Base-by-base conservation (phyloP, 371 early-diverging fungal species). In the Mucor circinelloides region DNA sequence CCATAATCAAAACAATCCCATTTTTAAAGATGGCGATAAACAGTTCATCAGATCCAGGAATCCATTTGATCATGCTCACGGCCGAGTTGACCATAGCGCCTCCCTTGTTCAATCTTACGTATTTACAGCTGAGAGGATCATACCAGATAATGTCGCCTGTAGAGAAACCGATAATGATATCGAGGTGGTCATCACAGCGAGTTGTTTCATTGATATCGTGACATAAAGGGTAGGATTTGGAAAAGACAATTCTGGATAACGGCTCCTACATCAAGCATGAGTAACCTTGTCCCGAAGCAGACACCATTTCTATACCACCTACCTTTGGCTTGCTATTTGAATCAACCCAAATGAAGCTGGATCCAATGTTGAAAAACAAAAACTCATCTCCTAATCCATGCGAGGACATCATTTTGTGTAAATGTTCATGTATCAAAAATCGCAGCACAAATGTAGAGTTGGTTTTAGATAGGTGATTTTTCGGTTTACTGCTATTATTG, bases 101-200 rank as follows among this genome's bases (percentile, higher is more conserved):
- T 31, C 66, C 71, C 62, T 77, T 77, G 55, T 77, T 77, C 28
- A 77, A 58, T 34, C 77, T 58, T 6, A 74, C 71, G 63, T 77
- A 95, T 75, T 94, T 94, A 72, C 87, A 86, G 59, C 83, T 82
- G 2, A 90, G 64, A 1, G 91, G 84, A 57, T 90, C 93, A 60
- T 87, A 93, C 93, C 94, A 87, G n/a, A 97, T 81, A 21, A 94
- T 83, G 60, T 94, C 90, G 42, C 96, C 95, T 38, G 93, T 87
- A 5, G 85, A 87, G 58, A 95, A 94, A 0, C 94, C 93, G 68
- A 91, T 85, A 31, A 91, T 82, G 10, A 92, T 77, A 69, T 93
- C 93, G 40, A 92, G 64, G 58, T 89, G 89, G 42, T 87, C 87
- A 32, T 80, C 79, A 52, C 82, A 76, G 6, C 89, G 75, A 15